Evolutionary conservation across 768 basidiomycete species (phyloP).

Genomic region (Leccinum rimulosum): DNA sequence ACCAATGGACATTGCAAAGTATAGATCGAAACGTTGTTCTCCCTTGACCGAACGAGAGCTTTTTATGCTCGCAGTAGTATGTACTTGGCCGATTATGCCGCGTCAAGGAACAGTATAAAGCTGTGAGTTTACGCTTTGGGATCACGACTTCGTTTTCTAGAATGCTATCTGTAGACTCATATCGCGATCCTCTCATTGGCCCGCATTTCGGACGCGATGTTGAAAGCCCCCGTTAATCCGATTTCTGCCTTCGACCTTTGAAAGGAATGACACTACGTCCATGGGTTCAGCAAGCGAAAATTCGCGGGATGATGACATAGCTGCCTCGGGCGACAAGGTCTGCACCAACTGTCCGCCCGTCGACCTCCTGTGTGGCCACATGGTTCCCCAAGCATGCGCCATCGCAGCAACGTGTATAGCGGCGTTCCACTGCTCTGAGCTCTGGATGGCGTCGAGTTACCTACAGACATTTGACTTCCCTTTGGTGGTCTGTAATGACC

Average conservation of each 20-base stretch:
- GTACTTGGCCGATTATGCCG: slow-evolving; percentile 1
- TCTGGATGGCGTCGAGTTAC: slow-evolving; percentile 11
- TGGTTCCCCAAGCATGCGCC: slow-evolving; percentile 6
- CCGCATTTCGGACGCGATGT: slow-evolving; percentile 13
- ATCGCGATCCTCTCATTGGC: slow-evolving; percentile 21
- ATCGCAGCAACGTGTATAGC: slow-evolving; percentile 8
- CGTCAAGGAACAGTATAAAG: slow-evolving; percentile 14
- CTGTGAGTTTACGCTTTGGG: background rate
- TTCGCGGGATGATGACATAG: background rate
- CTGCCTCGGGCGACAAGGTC: background rate
- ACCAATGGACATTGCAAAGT: background rate
- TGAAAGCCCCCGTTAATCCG: slow-evolving; percentile 3
- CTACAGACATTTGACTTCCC: slow-evolving; percentile 7
- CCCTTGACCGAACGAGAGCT: background rate
- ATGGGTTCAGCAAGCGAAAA: background rate
- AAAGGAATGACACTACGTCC: slow-evolving; percentile 4
- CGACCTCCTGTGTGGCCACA: slow-evolving; percentile 12
- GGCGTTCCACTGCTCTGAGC: slow-evolving; percentile 17
- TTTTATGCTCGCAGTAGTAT: background rate
- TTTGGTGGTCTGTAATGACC: slow-evolving; percentile 1
- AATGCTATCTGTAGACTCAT: slow-evolving; percentile 9
- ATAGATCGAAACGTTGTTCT: background rate
- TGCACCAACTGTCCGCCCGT: background rate
- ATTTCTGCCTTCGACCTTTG: slow-evolving; percentile 2
- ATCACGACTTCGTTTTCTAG: slow-evolving; percentile 10